Evolutionary conservation across 805 yeast genomes (phyloP), one percentile per base, ranked within the genome.

Genomic region (Kodamaea fukazawae): DNA sequence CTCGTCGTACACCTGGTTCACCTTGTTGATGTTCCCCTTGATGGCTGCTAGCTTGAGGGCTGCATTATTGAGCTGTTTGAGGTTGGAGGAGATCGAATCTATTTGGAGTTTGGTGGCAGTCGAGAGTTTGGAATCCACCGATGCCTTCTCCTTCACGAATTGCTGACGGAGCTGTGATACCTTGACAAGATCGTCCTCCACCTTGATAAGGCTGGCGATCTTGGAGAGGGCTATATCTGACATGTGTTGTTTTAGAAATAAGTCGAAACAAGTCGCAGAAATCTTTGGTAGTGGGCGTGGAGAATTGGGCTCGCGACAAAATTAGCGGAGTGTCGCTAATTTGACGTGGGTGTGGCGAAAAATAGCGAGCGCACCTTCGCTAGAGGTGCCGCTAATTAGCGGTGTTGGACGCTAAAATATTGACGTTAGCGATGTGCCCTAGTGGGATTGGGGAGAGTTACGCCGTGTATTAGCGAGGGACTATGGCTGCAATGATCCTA

Each of bases 111-210:
- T 79, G n/a, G 87, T 77, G 36, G 83, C 84, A 29, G 83, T 63
- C 51, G 77, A 79, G 47, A 91, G 67, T 55, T 88, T 91, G 34
- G 82, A 70, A 50, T 87, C 96, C 9, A 88, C 67, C 3, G 84
- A 73, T 0, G 83, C 72, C 57, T 86, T 86, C 54, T 91, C 96
- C 47, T 81, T 81, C 5, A 58, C 44, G 34, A 84, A 61, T 43
- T 79, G 83, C 38, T 73, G 77, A 40, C 74, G 75, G 20, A 84
- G 60, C 7, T 67, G 61, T 8, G 67, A 61, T 5, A 83, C 70
- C 41, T 75, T 78, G 36, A 70, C 75, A 29, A 83, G 60, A 42
- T 84, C 89, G 48, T 70, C 75, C 45, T 70, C 74, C 14, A 60
- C 58, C 48, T 66, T 65, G 37, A 70, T 63, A 32, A 70, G 54